These are phyloP conservation scores for Nitzschia sp. DNA, from an alignment of 108 stramenopile species.

Conservation along the genomic window DNA sequence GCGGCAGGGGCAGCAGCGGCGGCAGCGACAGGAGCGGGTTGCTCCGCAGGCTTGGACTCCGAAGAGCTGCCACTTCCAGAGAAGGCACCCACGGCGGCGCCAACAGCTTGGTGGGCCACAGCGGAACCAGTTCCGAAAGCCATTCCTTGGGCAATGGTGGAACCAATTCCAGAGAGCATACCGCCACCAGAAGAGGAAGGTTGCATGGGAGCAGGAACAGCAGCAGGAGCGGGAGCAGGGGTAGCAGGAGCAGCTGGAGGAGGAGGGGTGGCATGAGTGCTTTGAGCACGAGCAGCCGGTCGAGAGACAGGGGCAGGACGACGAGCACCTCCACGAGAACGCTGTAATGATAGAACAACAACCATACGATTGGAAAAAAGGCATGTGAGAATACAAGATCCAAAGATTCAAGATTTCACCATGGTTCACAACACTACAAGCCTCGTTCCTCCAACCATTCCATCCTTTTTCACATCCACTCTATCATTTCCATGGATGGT, in stretches of 20 bases:
- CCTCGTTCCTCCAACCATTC: too few relatives aligned
- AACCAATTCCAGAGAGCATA: conserved; percentile 93
- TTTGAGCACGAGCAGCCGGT: conserved; percentile 10
- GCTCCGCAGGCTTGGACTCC: conserved; percentile 21
- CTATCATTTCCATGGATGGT: too few relatives aligned
- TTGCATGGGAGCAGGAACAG: conserved; percentile 48
- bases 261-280: background rate
- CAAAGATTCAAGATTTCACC: too few relatives aligned
- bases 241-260: conserved; percentile 32
- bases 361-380: too few relatives aligned
- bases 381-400: too few relatives aligned
- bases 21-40: conserved; percentile 25
- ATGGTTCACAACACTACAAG: too few relatives aligned
- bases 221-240: conserved; percentile 42
- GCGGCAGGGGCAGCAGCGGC: conserved; percentile 49
- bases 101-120: conserved; percentile 93
- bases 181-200: conserved; percentile 70
- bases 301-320: conserved; percentile 23
- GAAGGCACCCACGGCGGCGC: conserved; percentile 77
- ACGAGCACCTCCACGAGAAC: conserved; percentile 29
- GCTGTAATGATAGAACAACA: conserved; percentile 18
- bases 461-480: too few relatives aligned
- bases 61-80: conserved; percentile 46
- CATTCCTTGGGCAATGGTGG: conserved; percentile 96
- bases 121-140: conserved; percentile 96